Percentiles rank a stretch among this genome's conserved stretches.
Evolutionary conservation across 805 yeast species (phyloP).

Genomic region (Yamadazyma nakazawae): DNA sequence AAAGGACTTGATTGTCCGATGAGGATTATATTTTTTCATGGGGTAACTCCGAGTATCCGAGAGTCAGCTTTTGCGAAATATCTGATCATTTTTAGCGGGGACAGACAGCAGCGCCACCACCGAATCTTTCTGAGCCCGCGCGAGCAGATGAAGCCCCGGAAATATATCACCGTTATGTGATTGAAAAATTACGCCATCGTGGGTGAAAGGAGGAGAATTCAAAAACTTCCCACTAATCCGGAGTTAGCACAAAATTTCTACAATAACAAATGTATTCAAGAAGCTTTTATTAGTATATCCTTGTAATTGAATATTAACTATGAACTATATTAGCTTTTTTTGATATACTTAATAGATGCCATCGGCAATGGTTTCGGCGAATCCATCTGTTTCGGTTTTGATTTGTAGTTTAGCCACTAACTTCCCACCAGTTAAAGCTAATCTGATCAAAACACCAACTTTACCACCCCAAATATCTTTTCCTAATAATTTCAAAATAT

Average conservation of each 20-base stretch:
- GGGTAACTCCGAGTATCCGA: slow-evolving; percentile 4
- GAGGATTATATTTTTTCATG: slow-evolving; percentile 2
- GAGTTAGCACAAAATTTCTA: too few species aligned
- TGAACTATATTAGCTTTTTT: not conserved
- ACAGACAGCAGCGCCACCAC: not conserved
- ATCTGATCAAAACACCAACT: slow-evolving; percentile 47
- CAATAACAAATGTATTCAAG: too few species aligned
- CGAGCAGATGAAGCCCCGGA: not conserved
- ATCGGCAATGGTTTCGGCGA: slow-evolving; percentile 51
- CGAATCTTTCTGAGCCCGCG: not conserved
- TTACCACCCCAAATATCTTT: slow-evolving; percentile 63
- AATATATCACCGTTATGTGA: not conserved
- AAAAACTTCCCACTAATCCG: too few species aligned
- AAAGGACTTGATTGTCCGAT: slow-evolving; percentile 7
- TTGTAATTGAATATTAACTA: not conserved
- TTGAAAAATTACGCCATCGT: not conserved
- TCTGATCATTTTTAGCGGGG: too few species aligned
- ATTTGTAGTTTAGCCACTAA: slow-evolving; percentile 58
- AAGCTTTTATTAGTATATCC: too few species aligned
- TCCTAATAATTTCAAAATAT: slow-evolving; percentile 79
- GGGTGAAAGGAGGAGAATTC: not conserved
- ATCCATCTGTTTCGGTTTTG: slow-evolving; percentile 44
- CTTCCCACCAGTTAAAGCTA: slow-evolving; percentile 55
- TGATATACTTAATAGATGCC: slow-evolving; percentile 20
- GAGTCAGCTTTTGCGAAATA: not conserved